These are phyloP conservation scores for Fusarium acutatum DNA, from an alignment of 2,329 filamentous ascomycete genomes.

Conservation along the genomic window DNA sequence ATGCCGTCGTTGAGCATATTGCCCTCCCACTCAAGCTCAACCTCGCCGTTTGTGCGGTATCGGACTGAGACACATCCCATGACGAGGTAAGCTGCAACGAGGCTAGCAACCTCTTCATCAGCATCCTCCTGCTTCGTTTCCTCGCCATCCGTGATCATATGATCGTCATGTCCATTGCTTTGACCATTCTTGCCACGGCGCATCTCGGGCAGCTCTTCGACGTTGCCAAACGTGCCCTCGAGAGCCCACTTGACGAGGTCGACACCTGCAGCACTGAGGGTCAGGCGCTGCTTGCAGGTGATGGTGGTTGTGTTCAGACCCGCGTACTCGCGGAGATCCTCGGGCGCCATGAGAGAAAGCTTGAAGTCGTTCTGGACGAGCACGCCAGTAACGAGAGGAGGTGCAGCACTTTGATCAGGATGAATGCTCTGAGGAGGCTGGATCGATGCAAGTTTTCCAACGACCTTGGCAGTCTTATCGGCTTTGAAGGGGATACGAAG, in stretches of 20 bases:
- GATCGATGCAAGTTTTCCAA: conserved; percentile 88
- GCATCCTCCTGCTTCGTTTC: conserved; percentile 59
- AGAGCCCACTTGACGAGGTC: conserved; percentile 94
- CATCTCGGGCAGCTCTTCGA: conserved; percentile 73
- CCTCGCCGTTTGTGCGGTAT: conserved; percentile 78
- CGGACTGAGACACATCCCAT: conserved; percentile 93
- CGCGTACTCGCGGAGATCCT: conserved; percentile 94
- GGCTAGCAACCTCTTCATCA: conserved; percentile 69
- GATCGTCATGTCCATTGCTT: conserved; percentile 48
- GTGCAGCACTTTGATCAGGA: conserved; percentile 34
- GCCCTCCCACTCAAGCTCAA: conserved; percentile 96
- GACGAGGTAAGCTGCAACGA: conserved; percentile 70
- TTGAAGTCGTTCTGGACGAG: conserved; percentile 98
- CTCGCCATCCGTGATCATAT: conserved; percentile 48
- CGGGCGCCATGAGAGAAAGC: conserved; percentile 94
- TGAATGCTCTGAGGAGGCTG: conserved; percentile 65
- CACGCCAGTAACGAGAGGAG: conserved; percentile 81
- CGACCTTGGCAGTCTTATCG: conserved; percentile 95
- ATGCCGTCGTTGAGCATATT: conserved; percentile 98
- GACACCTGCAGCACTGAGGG: conserved; percentile 85
- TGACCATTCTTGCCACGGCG: conserved; percentile 47
- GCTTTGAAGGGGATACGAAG: conserved; percentile 93
- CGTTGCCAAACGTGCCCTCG: conserved; percentile 90
- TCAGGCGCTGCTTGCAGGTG: conserved; percentile 89
- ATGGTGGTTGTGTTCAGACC: conserved; percentile 97